Evolutionary conservation across 2,329 filamentous ascomycete species (phyloP), one percentile per base, ranked within the genome.

Genomic region (Aschersonia sp.): DNA sequence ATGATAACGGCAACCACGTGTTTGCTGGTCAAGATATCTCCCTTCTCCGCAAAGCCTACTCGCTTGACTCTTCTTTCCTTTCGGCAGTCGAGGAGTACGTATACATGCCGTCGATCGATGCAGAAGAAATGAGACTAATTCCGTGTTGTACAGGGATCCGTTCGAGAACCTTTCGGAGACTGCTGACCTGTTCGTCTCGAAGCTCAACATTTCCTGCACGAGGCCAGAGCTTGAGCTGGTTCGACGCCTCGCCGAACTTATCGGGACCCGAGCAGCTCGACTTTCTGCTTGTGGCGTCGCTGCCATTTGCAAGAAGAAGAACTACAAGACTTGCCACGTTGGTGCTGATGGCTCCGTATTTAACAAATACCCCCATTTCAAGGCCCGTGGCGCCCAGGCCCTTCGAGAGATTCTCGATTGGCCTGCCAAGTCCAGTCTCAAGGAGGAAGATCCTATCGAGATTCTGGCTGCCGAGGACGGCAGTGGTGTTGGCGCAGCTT

Each of bases 301-400:
- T 10, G 92, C 90, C 49, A 95, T 98, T 60, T 88, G 85, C 76
- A 94, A 83, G 70, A 97, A 97, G 81, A 97, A 95, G 77, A 77
- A 79, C 55, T 90, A 89, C 66, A 69, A 84, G 60, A 76, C 77
- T 39, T 94, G 87, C 71, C 92, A 97, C 65, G 92, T 98, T 41
- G 92, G 92, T 58, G 92, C 92, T 46, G 92, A 98, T 62, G 92
- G 92, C 39, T 94, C 87, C 14, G 90, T 98, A 47, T 98, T 98
- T 73, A 95, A 95, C 76, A 97, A 97, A 66, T 98, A 98, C 69
- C 92, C 92, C 10, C 85, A 95, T 69, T 98, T 98, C 78, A 95
- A 95, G 74, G 79, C 81, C 49, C 84, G 92, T 47, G 89, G 90
- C 48, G 90, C 92, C 11, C 75, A 83, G 63, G 92, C 92, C 31